Conservation (phyloP, 768 basidiomycete genomes). For the Fomitopsis pulvina region DNA sequence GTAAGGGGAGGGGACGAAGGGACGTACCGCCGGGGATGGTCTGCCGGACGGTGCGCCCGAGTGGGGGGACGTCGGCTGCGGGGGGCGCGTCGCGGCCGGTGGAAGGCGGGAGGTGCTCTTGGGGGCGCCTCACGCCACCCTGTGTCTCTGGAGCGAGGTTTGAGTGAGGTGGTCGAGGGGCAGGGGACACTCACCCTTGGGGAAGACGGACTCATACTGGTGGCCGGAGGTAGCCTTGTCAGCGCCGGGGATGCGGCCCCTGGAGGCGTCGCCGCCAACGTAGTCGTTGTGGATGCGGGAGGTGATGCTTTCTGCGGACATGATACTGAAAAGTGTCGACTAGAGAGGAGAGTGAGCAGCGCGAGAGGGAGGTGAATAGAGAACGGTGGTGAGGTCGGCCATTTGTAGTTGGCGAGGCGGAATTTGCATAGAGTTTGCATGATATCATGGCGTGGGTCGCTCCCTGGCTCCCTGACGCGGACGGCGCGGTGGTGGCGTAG, state of each 20-base stretch:
- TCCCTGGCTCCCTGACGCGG: too few relatives aligned
- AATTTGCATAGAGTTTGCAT: too few relatives aligned
- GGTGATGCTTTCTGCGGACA: slow-evolving; percentile 17
- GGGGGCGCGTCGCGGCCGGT: slow-evolving; percentile 20
- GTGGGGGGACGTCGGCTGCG: slow-evolving; percentile 7
- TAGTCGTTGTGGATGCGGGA: slow-evolving; percentile 23
- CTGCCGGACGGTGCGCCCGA: not conserved
- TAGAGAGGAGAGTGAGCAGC: too few relatives aligned
- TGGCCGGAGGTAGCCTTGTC: slow-evolving; percentile 22
- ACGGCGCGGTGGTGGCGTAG: too few relatives aligned
- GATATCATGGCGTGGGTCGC: too few relatives aligned
- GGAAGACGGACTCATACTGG: slow-evolving; percentile 18
- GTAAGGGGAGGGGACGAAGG: not conserved
- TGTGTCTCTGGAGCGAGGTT: too few relatives aligned
- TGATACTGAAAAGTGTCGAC: too few relatives aligned
- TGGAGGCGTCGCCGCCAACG: slow-evolving; percentile 19
- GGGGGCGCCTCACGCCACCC: too few relatives aligned
- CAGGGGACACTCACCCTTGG: slow-evolving; percentile 15
- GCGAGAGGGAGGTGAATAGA: too few relatives aligned
- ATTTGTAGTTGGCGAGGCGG: too few relatives aligned
- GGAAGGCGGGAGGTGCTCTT: slow-evolving; percentile 19
- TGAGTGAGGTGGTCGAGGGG: too few relatives aligned
- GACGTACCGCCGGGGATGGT: slow-evolving; percentile 5
- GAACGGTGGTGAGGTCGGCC: too few relatives aligned
- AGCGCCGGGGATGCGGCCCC: slow-evolving; percentile 18